Conservation (phyloP, 192 early-diverging fungal species). For the Gonapodya sp. region DNA sequence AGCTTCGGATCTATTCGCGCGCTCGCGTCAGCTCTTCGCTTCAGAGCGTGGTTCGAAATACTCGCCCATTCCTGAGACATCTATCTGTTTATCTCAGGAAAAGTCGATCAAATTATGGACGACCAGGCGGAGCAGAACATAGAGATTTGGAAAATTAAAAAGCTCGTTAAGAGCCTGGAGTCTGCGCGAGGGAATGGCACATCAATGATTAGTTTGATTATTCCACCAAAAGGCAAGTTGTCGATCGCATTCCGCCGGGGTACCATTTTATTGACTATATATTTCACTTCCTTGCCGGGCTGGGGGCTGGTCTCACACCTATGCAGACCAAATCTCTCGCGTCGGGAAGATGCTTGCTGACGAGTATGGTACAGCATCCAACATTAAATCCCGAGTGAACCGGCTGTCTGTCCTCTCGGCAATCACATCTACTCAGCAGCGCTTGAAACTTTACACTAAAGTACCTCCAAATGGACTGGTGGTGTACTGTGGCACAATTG, state of each 20-base stretch:
- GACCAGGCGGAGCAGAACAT: slow-evolving; percentile 71
- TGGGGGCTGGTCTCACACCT: background rate
- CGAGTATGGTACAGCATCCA: slow-evolving; percentile 98
- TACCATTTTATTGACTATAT: background rate
- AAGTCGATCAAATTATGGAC: slow-evolving; percentile 2
- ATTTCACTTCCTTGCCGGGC: background rate
- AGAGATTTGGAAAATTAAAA: slow-evolving; percentile 98
- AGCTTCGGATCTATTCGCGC: too few relatives aligned
- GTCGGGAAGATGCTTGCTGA: slow-evolving; percentile 88
- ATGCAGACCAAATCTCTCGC: slow-evolving; percentile 72
- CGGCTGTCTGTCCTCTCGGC: slow-evolving; percentile 91
- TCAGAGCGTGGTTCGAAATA: too few relatives aligned
- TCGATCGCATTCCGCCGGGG: background rate
- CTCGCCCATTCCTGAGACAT: too few relatives aligned
- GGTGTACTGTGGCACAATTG: slow-evolving; percentile 84
- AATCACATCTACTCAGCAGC: slow-evolving; percentile 94
- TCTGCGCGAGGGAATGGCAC: slow-evolving; percentile 96
- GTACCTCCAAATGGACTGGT: slow-evolving; percentile 94
- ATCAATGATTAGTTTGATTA: slow-evolving; percentile 97
- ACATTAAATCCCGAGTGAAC: slow-evolving; percentile 99
- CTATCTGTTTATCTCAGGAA: too few relatives aligned
- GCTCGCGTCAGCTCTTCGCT: too few relatives aligned
- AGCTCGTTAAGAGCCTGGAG: slow-evolving; percentile 92
- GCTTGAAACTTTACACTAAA: slow-evolving; percentile 86
- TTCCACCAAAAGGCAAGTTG: slow-evolving; percentile 49